These are phyloP conservation scores for Candida gigantensis DNA, from an alignment of 1,139 yeast species.

Conservation along the genomic window DNA sequence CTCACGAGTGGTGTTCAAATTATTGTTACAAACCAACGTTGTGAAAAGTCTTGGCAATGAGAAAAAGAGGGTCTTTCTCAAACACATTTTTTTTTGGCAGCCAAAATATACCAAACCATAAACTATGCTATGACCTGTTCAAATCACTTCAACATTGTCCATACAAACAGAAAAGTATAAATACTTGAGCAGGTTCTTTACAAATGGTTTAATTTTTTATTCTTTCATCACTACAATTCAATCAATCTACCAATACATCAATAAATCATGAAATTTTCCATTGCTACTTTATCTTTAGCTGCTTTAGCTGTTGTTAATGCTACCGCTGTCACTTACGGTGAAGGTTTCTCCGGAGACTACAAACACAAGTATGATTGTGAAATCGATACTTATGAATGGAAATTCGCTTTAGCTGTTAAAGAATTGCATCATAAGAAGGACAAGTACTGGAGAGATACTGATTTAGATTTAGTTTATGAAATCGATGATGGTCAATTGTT, in stretches of 20 bases:
- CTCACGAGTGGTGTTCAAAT: too few species aligned
- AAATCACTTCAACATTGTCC: neutral
- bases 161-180: neutral
- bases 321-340: neutral
- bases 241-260: neutral
- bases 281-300: slow-evolving; percentile 1
- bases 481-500: slow-evolving; percentile 8
- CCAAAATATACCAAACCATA: too few species aligned
- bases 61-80: too few species aligned
- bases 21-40: too few species aligned
- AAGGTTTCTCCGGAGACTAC: neutral
- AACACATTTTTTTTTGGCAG: too few species aligned
- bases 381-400: slow-evolving; percentile 2
- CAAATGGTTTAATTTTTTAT: neutral
- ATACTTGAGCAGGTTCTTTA: neutral
- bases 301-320: neutral
- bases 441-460: neutral
- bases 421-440: neutral
- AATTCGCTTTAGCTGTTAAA: slow-evolving; percentile 9
- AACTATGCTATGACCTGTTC: too few species aligned
- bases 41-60: too few species aligned
- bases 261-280: neutral
- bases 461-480: slow-evolving; percentile 7
- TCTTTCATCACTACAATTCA: neutral
- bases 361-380: slow-evolving; percentile 1